phyloP scores from a whole-genome alignment of 2,329 filamentous ascomycete species.

The Aspergillus sp. region DNA sequence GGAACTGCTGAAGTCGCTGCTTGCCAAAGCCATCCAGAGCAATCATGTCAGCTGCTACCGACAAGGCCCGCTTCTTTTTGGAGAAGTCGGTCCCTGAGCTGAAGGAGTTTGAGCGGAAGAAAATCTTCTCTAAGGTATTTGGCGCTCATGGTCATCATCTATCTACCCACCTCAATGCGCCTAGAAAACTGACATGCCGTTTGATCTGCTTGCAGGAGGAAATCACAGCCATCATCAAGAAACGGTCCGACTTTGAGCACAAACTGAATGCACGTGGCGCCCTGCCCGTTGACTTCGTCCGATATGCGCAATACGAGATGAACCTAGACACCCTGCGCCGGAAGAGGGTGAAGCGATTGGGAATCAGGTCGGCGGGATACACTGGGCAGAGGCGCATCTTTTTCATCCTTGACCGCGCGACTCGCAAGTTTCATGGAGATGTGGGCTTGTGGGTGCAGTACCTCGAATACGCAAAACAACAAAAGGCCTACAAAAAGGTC shows the following conservation, averaged over 20 bases:
- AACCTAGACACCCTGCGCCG: slow-evolving; percentile 71
- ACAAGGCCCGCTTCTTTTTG: slow-evolving; percentile 93
- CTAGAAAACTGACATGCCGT: slow-evolving; percentile 14
- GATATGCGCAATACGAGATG: slow-evolving; percentile 75
- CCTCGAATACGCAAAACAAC: slow-evolving; percentile 73
- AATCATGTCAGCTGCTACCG: slow-evolving; percentile 77
- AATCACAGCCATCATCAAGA: slow-evolving; percentile 83
- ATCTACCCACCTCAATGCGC: not conserved
- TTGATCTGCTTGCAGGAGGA: slow-evolving; percentile 64
- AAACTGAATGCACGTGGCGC: slow-evolving; percentile 80
- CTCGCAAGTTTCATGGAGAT: slow-evolving; percentile 80
- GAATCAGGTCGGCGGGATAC: slow-evolving; percentile 70
- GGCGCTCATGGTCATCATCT: not conserved
- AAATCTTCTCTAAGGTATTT: slow-evolving; percentile 77
- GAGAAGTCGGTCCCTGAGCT: slow-evolving; percentile 91
- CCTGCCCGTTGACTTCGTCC: slow-evolving; percentile 74
- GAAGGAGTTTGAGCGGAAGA: slow-evolving; percentile 87
- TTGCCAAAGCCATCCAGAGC: slow-evolving; percentile 14
- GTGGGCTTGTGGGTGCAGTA: slow-evolving; percentile 86
- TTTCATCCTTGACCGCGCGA: slow-evolving; percentile 83
- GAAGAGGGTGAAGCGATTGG: slow-evolving; percentile 80
- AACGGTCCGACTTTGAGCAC: slow-evolving; percentile 92
- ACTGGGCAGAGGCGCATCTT: slow-evolving; percentile 81
- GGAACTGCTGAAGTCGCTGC: not conserved
- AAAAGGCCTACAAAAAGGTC: slow-evolving; percentile 64